Conservation (phyloP, 345 rosid genomes). For the Euclidium syriacum region DNA sequence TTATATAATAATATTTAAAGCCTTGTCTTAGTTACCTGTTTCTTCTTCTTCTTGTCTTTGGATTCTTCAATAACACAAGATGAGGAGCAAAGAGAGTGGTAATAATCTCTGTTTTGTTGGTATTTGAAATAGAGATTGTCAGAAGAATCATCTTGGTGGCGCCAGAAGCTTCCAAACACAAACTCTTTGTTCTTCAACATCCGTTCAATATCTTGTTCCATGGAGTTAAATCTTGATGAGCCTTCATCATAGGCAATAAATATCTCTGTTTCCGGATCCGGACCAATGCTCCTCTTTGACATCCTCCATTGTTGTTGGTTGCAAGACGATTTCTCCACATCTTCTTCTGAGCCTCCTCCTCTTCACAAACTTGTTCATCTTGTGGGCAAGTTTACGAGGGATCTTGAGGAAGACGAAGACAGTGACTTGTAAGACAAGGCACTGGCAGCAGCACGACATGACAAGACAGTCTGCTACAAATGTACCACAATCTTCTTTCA, state of each 20-base stretch:
- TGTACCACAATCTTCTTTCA: conserved; percentile 55
- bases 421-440: conserved; percentile 57
- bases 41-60: not conserved
- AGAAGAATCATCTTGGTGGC: conserved; percentile 26
- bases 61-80: not conserved
- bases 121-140: conserved; percentile 5
- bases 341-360: conserved; percentile 25
- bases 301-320: conserved; percentile 8
- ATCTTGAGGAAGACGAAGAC: conserved; percentile 47
- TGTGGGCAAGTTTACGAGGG: conserved; percentile 45
- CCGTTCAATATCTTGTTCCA: conserved; percentile 52
- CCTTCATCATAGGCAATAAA: not conserved
- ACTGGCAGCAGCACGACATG: conserved; percentile 74
- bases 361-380: conserved; percentile 45
- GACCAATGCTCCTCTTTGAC: conserved; percentile 11
- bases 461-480: conserved; percentile 75
- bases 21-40: not conserved
- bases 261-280: not conserved
- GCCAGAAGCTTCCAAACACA: conserved; percentile 92
- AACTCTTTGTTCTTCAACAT: conserved; percentile 59
- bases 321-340: not conserved
- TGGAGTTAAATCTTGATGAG: conserved; percentile 26
- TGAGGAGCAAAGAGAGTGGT: not conserved
- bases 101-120: not conserved
- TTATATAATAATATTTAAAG: conserved; percentile 3